These are phyloP conservation scores for Dinochytrium kinnereticum DNA, from an alignment of 371 early-diverging fungal genomes.

Conservation along the genomic window DNA sequence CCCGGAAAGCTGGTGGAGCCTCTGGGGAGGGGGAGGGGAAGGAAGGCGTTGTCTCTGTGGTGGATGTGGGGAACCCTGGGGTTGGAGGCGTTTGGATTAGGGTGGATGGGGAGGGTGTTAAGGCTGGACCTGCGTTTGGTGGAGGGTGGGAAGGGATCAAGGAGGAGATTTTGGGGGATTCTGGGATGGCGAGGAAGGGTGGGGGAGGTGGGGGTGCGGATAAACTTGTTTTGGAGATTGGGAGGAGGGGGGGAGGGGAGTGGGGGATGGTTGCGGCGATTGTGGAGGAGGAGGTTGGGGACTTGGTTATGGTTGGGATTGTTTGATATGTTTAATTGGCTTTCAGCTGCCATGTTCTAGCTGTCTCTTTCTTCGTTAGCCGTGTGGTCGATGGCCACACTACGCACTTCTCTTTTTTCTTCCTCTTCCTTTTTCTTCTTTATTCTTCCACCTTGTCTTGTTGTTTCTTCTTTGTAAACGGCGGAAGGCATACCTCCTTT, in stretches of 20 bases:
- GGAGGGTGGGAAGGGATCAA: not conserved
- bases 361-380: too few species aligned
- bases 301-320: not conserved
- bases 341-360: too few species aligned
- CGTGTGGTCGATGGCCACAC: too few species aligned
- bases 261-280: not conserved
- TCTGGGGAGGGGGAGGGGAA: not conserved
- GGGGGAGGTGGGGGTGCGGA: not conserved
- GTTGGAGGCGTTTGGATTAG: not conserved
- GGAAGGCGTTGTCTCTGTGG: not conserved
- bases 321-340: too few species aligned
- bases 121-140: not conserved
- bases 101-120: not conserved
- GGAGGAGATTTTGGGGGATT: not conserved
- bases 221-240: too few species aligned
- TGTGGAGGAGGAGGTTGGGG: slow-evolving; percentile 7
- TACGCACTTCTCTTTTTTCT: too few species aligned
- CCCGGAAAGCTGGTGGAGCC: not conserved
- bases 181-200: not conserved
- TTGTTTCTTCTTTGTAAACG: too few species aligned
- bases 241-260: not conserved
- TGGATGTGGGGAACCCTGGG: not conserved
- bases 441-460: too few species aligned
- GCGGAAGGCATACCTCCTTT: too few species aligned
- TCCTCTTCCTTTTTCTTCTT: too few species aligned